Evolutionary conservation across 23 red algal species (phyloP).

Genomic region (Cyanidium caldarium): DNA sequence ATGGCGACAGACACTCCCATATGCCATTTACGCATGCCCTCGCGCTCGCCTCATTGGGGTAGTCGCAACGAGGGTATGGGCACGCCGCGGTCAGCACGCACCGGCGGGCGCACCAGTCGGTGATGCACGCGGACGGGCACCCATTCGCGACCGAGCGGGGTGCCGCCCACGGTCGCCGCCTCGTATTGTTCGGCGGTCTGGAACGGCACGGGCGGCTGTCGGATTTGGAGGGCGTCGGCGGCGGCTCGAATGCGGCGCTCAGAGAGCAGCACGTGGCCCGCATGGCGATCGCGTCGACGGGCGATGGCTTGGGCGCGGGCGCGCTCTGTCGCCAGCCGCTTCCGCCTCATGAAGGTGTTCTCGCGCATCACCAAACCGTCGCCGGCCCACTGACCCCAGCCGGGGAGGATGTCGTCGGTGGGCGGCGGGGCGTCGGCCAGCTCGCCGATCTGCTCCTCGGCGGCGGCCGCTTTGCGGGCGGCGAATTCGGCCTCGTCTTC

Average conservation of each 20-base stretch:
- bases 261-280: neutral
- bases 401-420: neutral
- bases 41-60: too few relatives aligned
- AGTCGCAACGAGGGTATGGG: neutral
- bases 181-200: neutral
- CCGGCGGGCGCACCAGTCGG: neutral
- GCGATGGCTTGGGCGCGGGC: neutral
- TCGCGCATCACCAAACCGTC: neutral
- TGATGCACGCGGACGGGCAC: neutral
- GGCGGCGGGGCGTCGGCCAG: neutral
- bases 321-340: neutral
- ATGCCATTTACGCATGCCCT: too few relatives aligned
- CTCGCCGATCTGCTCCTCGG: neutral
- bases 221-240: neutral
- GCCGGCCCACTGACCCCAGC: neutral
- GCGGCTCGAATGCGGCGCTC: neutral
- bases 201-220: neutral
- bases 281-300: neutral
- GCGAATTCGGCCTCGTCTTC: conserved; percentile 3
- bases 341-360: neutral
- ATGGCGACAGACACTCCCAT: too few relatives aligned
- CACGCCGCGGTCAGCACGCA: neutral
- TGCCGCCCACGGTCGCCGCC: neutral
- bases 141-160: neutral
- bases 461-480: neutral